Evolutionary conservation across 1,284 basidiomycete genomes (phyloP), one percentile per base, ranked within the genome.

Genomic region (Ustilago cynodontis): DNA sequence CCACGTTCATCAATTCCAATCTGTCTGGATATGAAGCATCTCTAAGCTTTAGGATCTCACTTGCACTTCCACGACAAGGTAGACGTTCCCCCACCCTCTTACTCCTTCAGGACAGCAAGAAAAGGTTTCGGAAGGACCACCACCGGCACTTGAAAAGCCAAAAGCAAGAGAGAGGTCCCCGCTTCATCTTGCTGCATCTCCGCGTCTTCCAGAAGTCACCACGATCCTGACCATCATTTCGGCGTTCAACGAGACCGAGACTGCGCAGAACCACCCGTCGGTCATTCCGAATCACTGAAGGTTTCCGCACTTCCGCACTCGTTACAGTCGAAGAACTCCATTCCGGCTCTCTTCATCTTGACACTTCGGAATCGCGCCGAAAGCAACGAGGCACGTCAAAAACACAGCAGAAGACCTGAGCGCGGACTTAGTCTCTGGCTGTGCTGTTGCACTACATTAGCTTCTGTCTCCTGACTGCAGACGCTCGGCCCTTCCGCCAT

Each of bases 401-500:
- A 24, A 26, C 22, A 50, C 20, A 50, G 45, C 45, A 26, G 29
- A 50, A 41, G 24, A 29, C 31, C 47, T 18, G 28, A 56, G 39
- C 54, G 57, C 57, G 47, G 51, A 29, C 11, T 53, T 49, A 56
- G 33, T 49, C 47, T 56, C 53, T 24, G 35, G 43, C 61, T 55
- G 58, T 43, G 58, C 58, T 29, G 58, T 37, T 52, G 26, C 28
- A 43, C 33, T 49, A 26, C 22, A 45, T 37, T 39, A 43, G 41
- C 43, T 16, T 22, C 26, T 53, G 37, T 24, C 59, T 33, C 49
- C 59, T 43, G 31, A 29, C 39, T 35, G 51, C 18, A 16, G 20
- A 31, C 31, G 52, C 53, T 62, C 53, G 31, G 43, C 43, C 52
- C 53, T 62, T 49, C 43, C 59, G 59, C 59, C 50, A 24, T 20